Conservation (phyloP, 176 grass and related monocot species). For the Phoenix roebelenii region DNA sequence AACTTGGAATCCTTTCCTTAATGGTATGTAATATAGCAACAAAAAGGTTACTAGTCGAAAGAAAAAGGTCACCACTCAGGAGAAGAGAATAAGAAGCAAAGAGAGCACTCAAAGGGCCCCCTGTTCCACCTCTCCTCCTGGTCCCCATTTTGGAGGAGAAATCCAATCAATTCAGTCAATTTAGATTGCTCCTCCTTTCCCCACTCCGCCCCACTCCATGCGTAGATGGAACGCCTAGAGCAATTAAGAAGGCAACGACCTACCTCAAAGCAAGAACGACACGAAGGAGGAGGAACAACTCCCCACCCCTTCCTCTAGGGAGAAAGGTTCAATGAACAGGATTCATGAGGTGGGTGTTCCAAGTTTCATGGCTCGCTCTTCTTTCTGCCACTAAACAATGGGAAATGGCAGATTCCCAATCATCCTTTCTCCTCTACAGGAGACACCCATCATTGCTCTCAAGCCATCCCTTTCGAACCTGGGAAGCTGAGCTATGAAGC, state of each 20-base stretch:
- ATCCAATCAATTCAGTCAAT: constrained; percentile 7
- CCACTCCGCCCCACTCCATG: not conserved
- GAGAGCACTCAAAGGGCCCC: not conserved
- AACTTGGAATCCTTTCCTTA: not conserved
- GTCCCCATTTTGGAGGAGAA: constrained; percentile 1
- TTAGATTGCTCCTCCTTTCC: not conserved
- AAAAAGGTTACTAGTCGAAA: not conserved
- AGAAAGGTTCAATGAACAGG: not conserved
- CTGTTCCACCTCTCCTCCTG: not conserved
- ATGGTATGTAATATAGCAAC: not conserved
- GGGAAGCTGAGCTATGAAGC: not conserved
- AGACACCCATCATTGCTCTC: constrained; percentile 7
- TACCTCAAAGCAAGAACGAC: not conserved
- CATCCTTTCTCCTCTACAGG: constrained; percentile 9
- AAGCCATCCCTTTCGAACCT: not conserved
- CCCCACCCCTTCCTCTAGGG: not conserved
- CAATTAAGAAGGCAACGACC: not conserved
- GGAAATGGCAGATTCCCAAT: constrained; percentile 8
- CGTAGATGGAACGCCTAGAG: not conserved
- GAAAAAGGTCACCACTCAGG: not conserved
- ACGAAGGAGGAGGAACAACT: not conserved
- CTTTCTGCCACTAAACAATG: constrained; percentile 7
- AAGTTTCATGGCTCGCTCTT: not conserved
- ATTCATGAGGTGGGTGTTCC: not conserved
- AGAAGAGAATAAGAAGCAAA: not conserved